Evolutionary conservation across 2,329 filamentous ascomycete genomes (phyloP).

Genomic region (Pyricularia grisea): DNA sequence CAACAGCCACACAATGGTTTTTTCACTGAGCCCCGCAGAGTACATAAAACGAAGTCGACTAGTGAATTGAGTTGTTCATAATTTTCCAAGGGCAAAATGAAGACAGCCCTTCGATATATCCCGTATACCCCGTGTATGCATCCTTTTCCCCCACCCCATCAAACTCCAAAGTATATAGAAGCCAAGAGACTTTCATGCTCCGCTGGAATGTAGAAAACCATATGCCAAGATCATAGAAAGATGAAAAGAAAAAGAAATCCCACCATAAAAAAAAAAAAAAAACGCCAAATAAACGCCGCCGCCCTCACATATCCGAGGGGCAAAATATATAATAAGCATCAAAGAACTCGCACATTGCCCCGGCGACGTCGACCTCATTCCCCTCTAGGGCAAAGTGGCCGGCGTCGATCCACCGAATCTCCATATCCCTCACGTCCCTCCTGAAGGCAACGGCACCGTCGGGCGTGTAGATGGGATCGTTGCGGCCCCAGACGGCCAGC

Average conservation of each 20-base stretch:
- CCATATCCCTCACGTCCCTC: constrained; percentile 34
- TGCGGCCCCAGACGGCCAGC: constrained; percentile 48
- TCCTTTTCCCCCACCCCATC: not conserved
- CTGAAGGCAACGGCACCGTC: constrained; percentile 44
- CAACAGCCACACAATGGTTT: too few species aligned
- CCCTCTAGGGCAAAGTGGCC: constrained; percentile 44
- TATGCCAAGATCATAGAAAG: not conserved
- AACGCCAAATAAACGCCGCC: too few species aligned
- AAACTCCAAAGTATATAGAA: not conserved
- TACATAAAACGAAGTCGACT: not conserved
- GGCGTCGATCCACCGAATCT: constrained; percentile 41
- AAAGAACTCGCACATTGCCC: constrained; percentile 18
- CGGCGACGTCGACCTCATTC: constrained; percentile 20
- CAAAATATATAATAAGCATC: constrained; percentile 15
- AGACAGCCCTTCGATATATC: not conserved
- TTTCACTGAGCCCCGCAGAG: not conserved
- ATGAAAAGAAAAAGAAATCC: not conserved
- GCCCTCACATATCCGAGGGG: not conserved
- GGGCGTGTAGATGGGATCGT: constrained; percentile 40
- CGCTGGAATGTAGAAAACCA: not conserved
- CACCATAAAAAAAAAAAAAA: not conserved
- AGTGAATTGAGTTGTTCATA: not conserved
- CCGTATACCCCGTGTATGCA: not conserved
- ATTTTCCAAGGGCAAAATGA: not conserved
- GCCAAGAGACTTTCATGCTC: not conserved